These are phyloP conservation scores for Posidonia australis DNA, from an alignment of 106 monocot species.

Conservation along the genomic window DNA sequence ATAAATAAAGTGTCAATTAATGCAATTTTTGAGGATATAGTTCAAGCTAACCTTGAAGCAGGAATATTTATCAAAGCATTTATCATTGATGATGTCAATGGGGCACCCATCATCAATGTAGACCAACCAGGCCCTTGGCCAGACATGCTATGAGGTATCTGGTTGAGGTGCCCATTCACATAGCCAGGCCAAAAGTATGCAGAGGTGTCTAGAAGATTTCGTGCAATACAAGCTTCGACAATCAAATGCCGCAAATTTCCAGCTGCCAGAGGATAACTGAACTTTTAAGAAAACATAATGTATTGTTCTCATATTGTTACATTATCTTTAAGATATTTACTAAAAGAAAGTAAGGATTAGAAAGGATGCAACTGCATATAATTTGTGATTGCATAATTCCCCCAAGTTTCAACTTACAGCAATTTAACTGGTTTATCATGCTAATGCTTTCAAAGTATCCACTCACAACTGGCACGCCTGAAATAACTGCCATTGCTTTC, in stretches of 20 bases:
- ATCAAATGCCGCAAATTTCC: slow-evolving; percentile 96
- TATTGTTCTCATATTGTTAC: too few relatives aligned
- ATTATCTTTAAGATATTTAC: too few relatives aligned
- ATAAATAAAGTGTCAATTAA: neutral
- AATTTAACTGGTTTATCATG: slow-evolving; percentile 55
- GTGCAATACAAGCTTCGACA: slow-evolving; percentile 91
- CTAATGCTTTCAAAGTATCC: slow-evolving; percentile 46
- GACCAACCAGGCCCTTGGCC: slow-evolving; percentile 76
- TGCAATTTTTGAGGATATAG: neutral
- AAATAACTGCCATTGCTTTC: slow-evolving; percentile 81
- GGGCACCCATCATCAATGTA: slow-evolving; percentile 64
- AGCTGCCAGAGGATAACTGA: slow-evolving; percentile 32
- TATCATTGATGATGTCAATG: slow-evolving; percentile 53
- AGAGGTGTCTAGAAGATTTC: slow-evolving; percentile 81
- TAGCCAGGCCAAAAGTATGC: slow-evolving; percentile 95
- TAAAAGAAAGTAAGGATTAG: neutral
- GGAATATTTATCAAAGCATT: slow-evolving; percentile 56
- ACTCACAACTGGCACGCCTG: slow-evolving; percentile 47
- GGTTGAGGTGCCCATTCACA: slow-evolving; percentile 43
- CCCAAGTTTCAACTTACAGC: slow-evolving; percentile 32
- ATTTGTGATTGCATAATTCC: neutral
- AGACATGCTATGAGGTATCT: slow-evolving; percentile 45
- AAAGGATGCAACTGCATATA: neutral
- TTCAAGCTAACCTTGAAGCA: slow-evolving; percentile 62
- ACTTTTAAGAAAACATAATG: neutral